phyloP scores from a whole-genome alignment of 805 yeast genomes.

The Nakazawaea holstii region DNA sequence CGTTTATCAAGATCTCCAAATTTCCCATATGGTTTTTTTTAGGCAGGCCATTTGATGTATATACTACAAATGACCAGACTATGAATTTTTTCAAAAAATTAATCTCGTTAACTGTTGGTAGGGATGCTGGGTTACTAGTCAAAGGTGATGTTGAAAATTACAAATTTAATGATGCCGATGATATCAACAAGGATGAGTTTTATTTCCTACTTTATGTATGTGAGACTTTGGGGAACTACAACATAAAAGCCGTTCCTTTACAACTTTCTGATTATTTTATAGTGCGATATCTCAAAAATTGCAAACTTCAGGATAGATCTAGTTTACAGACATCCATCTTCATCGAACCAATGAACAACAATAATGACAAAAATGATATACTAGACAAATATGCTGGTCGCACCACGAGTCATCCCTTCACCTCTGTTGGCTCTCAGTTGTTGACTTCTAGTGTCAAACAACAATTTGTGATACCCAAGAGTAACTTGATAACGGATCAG shows the following conservation, averaged over 20 bases:
- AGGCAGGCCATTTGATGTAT: conserved; percentile 5
- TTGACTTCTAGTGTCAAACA: background rate
- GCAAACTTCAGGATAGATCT: background rate
- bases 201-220: conserved; percentile 1
- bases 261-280: conserved; percentile 4
- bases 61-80: background rate
- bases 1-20: background rate
- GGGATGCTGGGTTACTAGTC: conserved; percentile 4
- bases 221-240: background rate
- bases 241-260: conserved; percentile 4
- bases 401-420: conserved; percentile 9
- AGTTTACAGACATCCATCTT: background rate
- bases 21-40: conserved; percentile 8
- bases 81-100: conserved; percentile 6
- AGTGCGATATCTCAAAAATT: background rate
- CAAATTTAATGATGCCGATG: background rate
- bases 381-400: conserved; percentile 7
- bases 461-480: background rate
- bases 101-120: background rate
- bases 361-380: conserved; percentile 1
- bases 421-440: conserved; percentile 15
- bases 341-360: background rate
- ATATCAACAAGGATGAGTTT: conserved; percentile 1
- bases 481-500: conserved; percentile 24
- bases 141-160: background rate